These are phyloP conservation scores for Asterionellopsis glacialis DNA, from an alignment of 108 stramenopile genomes.

Conservation along the genomic window DNA sequence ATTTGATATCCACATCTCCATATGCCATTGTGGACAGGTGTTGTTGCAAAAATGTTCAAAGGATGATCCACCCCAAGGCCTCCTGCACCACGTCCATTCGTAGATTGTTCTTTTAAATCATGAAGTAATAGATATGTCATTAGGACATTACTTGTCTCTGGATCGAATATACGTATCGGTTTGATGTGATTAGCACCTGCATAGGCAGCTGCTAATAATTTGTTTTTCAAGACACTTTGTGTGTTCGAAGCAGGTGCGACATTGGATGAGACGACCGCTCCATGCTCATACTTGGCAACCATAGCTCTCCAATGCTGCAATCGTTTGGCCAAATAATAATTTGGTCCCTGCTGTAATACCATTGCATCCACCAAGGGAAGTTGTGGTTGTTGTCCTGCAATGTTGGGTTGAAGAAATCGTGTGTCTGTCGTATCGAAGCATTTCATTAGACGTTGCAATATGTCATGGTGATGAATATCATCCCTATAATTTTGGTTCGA, in stretches of 20 bases:
- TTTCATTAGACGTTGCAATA: too few relatives aligned
- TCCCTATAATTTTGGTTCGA: constrained; percentile 42
- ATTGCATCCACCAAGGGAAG: constrained; percentile 49
- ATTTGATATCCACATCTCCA: too few relatives aligned
- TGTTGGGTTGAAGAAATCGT: constrained; percentile 37
- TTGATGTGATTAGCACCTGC: constrained; percentile 78
- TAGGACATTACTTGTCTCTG: constrained; percentile 78
- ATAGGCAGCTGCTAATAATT: constrained; percentile 85
- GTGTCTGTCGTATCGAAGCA: constrained; percentile 29
- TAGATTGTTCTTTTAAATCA: constrained; percentile 51
- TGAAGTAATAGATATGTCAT: constrained; percentile 77
- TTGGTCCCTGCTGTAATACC: constrained; percentile 80
- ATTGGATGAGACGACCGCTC: constrained; percentile 68
- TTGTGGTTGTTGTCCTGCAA: constrained; percentile 22
- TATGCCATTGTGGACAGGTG: too few relatives aligned
- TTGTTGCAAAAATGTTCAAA: too few relatives aligned
- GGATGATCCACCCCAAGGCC: too few relatives aligned
- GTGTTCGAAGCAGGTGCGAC: constrained; percentile 84
- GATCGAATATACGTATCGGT: constrained; percentile 79
- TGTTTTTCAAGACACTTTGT: constrained; percentile 63
- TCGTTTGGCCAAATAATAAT: constrained; percentile 82
- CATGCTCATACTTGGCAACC: constrained; percentile 51
- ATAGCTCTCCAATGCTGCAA: constrained; percentile 89
- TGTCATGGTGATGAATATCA: background rate
- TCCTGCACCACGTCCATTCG: too few relatives aligned